A percentile compares a stretch with the other conserved stretches of the same genome.
phyloP scores from a whole-genome alignment of 768 basidiomycete genomes.

The Boletus patriciae region DNA sequence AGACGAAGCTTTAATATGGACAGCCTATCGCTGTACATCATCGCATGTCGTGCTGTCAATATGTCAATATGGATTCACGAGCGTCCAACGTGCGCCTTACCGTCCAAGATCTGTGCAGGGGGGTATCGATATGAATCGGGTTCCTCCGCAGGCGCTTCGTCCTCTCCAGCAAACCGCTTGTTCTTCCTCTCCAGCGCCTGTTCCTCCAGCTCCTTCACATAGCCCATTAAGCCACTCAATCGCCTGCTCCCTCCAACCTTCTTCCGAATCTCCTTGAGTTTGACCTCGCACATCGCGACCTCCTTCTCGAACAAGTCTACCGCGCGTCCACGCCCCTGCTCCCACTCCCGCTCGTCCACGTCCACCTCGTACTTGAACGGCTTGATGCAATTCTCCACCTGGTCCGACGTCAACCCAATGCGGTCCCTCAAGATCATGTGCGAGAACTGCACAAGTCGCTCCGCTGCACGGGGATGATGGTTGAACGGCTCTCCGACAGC shows the following conservation, averaged over 20 bases:
- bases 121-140: conserved; percentile 87
- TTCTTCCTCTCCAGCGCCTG: conserved; percentile 64
- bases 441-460: conserved; percentile 88
- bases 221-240: conserved; percentile 70
- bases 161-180: conserved; percentile 43
- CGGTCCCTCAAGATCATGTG: conserved; percentile 92
- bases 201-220: conserved; percentile 82
- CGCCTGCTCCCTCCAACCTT: conserved; percentile 87
- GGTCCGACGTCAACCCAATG: conserved; percentile 92
- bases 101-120: conserved; percentile 88
- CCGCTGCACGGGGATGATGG: conserved; percentile 84
- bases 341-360: conserved; percentile 92
- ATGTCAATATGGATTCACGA: conserved; percentile 7
- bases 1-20: conserved; percentile 83
- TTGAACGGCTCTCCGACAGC: conserved; percentile 88
- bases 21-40: conserved; percentile 81
- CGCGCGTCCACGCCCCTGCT: conserved; percentile 70
- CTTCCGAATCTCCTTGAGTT: conserved; percentile 82
- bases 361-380: conserved; percentile 99
- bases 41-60: conserved; percentile 80
- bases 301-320: conserved; percentile 85
- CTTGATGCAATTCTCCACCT: conserved; percentile 99
- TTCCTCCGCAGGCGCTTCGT: conserved; percentile 39
- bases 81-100: conserved; percentile 43
- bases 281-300: conserved; percentile 77